phyloP scores from a whole-genome alignment of 345 rosid genomes.

The Pelargonium nanum region DNA sequence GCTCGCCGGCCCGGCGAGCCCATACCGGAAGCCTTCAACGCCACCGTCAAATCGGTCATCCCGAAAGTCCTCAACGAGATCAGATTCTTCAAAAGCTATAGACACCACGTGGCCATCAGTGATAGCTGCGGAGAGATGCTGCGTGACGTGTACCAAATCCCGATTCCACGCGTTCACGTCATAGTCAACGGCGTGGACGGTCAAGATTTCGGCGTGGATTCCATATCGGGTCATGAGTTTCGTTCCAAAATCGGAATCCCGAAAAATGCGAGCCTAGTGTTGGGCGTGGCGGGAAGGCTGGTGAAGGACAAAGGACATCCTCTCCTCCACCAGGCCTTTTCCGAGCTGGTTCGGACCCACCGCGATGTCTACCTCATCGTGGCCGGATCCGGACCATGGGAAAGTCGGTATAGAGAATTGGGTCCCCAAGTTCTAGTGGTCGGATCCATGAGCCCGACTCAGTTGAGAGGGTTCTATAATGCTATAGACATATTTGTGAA shows the following conservation, averaged over 20 bases:
- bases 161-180: conserved; percentile 42
- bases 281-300: conserved; percentile 71
- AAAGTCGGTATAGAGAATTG: conserved; percentile 38
- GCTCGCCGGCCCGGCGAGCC: conserved; percentile 20
- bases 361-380: conserved; percentile 40
- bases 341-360: conserved; percentile 21
- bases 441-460: conserved; percentile 40
- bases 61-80: conserved; percentile 49
- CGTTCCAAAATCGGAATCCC: too few relatives aligned
- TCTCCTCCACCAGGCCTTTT: conserved; percentile 47
- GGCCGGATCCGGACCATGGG: conserved; percentile 79
- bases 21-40: too few relatives aligned
- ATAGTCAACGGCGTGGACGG: conserved; percentile 71
- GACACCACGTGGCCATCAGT: conserved; percentile 60
- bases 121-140: conserved; percentile 52
- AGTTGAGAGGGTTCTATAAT: conserved; percentile 51
- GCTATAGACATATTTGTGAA: conserved; percentile 61
- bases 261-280: conserved; percentile 28
- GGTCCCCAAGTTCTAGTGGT: conserved; percentile 46
- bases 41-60: conserved; percentile 55
- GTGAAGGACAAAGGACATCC: conserved; percentile 78
- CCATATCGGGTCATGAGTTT: too few relatives aligned
- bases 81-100: conserved; percentile 46
- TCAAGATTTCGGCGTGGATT: conserved; percentile 28
- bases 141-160: conserved; percentile 50